A percentile compares a stretch with the other conserved stretches of the same genome.
Evolutionary conservation across 2,329 filamentous ascomycete species (phyloP).

Genomic region (Penicillium psychrosexuale): DNA sequence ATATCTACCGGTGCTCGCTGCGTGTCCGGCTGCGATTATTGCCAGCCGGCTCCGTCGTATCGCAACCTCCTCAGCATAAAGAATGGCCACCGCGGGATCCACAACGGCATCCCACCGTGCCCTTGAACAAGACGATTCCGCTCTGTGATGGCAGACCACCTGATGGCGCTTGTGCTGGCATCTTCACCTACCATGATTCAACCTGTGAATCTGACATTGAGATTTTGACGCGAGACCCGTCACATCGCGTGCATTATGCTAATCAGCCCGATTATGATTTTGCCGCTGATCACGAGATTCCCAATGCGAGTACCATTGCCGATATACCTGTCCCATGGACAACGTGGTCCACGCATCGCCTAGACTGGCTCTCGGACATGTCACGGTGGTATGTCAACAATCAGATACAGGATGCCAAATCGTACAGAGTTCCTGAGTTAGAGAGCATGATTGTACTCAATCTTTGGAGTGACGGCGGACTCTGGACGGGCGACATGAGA

Average conservation of each 20-base stretch:
- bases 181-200: conserved; percentile 50
- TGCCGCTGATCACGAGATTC: conserved; percentile 31
- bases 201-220: conserved; percentile 53
- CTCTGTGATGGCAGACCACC: conserved; percentile 28
- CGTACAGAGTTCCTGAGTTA: conserved; percentile 36
- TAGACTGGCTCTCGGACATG: conserved; percentile 39
- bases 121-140: neutral
- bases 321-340: conserved; percentile 39
- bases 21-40: conserved; percentile 48
- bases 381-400: conserved; percentile 41
- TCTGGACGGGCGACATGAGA: conserved; percentile 43
- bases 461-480: conserved; percentile 44
- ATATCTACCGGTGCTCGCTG: conserved; percentile 49
- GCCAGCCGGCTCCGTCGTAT: conserved; percentile 13
- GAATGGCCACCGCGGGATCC: conserved; percentile 7
- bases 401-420: conserved; percentile 29
- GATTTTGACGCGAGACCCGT: conserved; percentile 50
- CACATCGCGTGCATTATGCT: conserved; percentile 42
- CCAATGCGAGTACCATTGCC: conserved; percentile 30
- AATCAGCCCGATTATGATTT: conserved; percentile 45
- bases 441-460: conserved; percentile 42
- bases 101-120: neutral
- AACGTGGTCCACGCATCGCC: conserved; percentile 39
- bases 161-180: conserved; percentile 49
- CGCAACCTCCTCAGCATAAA: conserved; percentile 8